Percentiles rank a stretch among this genome's conserved stretches.
Conservation (phyloP, 2,329 filamentous ascomycete genomes). For the Simplicillium sp. region DNA sequence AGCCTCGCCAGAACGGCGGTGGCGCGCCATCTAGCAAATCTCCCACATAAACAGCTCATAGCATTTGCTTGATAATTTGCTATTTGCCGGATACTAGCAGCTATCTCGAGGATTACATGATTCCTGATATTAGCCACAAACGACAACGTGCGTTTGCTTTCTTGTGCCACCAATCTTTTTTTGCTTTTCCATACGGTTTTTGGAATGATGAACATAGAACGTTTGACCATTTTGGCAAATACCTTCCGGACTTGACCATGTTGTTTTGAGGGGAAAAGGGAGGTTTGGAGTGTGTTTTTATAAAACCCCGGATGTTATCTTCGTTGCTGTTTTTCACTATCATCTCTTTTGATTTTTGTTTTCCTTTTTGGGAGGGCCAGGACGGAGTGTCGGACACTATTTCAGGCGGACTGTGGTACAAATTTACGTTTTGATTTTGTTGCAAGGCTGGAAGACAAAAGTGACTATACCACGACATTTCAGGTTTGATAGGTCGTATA, state of each 20-base stretch:
- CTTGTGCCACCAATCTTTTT: not conserved
- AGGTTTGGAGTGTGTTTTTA: constrained; percentile 22
- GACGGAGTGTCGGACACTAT: constrained; percentile 27
- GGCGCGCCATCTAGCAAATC: constrained; percentile 49
- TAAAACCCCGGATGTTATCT: no score
- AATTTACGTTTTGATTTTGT: constrained; percentile 7
- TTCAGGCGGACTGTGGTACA: constrained; percentile 23
- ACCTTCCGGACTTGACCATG: constrained; percentile 30
- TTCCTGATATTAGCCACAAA: constrained; percentile 1
- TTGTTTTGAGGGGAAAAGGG: constrained; percentile 29
- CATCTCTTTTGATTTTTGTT: constrained; percentile 6
- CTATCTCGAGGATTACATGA: not conserved
- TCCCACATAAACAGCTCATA: constrained; percentile 34
- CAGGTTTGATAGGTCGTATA: constrained; percentile 22
- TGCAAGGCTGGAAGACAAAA: constrained; percentile 29
- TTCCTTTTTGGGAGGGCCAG: constrained; percentile 20
- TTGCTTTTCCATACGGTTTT: constrained; percentile 17
- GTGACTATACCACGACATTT: constrained; percentile 23
- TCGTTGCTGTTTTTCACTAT: no score
- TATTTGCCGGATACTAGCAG: not conserved
- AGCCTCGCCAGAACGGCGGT: constrained; percentile 53
- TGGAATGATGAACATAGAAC: constrained; percentile 35
- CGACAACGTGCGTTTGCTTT: not conserved
- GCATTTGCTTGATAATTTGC: not conserved
- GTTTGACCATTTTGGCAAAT: constrained; percentile 31